Percentiles rank a stretch among this genome's conserved stretches.
phyloP scores from a whole-genome alignment of 805 yeast species.

The Torulaspora quercuum region DNA sequence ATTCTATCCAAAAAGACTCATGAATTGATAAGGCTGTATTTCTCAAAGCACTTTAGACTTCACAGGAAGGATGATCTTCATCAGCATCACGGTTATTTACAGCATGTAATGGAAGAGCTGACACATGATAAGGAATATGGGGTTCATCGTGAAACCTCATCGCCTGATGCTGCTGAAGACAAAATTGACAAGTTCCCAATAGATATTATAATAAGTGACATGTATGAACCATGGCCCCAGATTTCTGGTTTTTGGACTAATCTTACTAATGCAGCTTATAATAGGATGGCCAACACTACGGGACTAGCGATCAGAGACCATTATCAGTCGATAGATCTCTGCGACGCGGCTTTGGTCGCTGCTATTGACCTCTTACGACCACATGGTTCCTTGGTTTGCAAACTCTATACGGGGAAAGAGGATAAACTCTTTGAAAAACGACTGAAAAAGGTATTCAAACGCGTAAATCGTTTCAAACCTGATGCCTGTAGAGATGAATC shows the following conservation, averaged over 20 bases:
- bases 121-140: conserved; percentile 25
- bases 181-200: conserved; percentile 40
- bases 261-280: conserved; percentile 73
- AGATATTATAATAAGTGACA: conserved; percentile 73
- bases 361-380: conserved; percentile 67
- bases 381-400: conserved; percentile 75
- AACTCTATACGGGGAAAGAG: conserved; percentile 80
- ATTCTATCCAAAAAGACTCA: conserved; percentile 70
- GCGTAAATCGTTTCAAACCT: conserved; percentile 74
- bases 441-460: conserved; percentile 54
- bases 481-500: conserved; percentile 74
- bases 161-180: conserved; percentile 20
- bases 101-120: conserved; percentile 21
- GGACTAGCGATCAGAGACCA: conserved; percentile 84
- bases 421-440: conserved; percentile 61
- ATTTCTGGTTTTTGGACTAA: conserved; percentile 50
- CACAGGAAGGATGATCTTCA: conserved; percentile 38
- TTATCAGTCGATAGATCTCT: conserved; percentile 74
- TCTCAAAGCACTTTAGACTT: conserved; percentile 35
- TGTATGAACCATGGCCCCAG: conserved; percentile 68
- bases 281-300: conserved; percentile 91
- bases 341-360: conserved; percentile 83
- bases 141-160: conserved; percentile 30
- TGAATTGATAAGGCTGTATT: conserved; percentile 48
- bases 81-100: conserved; percentile 26